A percentile compares a stretch with the other conserved stretches of the same genome.
Evolutionary conservation across 2,329 filamentous ascomycete species (phyloP).

Genomic region (Nigrospora oryzae): DNA sequence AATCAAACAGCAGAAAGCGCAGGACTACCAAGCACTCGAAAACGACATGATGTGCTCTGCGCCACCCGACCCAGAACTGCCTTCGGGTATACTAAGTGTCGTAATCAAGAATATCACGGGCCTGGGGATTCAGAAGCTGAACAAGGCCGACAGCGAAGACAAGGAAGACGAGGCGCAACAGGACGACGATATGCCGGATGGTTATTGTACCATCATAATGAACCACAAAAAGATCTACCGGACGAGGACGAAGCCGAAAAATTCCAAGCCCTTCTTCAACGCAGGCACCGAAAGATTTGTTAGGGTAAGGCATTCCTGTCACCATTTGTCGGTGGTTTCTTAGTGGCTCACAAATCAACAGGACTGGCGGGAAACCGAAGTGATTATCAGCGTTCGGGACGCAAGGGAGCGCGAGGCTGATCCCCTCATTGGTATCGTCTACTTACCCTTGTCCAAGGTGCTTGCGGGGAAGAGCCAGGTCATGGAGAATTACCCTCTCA

Average conservation of each 20-base stretch:
- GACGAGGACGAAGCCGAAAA: slow-evolving; percentile 70
- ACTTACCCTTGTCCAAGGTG: slow-evolving; percentile 54
- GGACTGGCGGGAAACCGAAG: slow-evolving; percentile 58
- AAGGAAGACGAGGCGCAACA: slow-evolving; percentile 50
- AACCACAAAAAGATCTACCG: slow-evolving; percentile 64
- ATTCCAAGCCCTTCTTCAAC: slow-evolving; percentile 71
- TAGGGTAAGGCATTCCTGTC: slow-evolving; percentile 16
- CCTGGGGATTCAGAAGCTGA: slow-evolving; percentile 51
- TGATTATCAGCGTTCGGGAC: slow-evolving; percentile 62
- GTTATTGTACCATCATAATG: slow-evolving; percentile 65
- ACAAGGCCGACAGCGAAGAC: slow-evolving; percentile 43
- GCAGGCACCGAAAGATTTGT: slow-evolving; percentile 67
- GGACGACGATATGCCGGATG: slow-evolving; percentile 55
- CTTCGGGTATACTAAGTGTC: slow-evolving; percentile 59
- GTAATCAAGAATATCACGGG: slow-evolving; percentile 68
- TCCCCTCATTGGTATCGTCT: slow-evolving; percentile 60
- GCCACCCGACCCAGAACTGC: slow-evolving; percentile 52
- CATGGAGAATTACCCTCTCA: slow-evolving; percentile 56
- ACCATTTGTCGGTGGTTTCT: too few relatives aligned
- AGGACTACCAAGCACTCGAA: slow-evolving; percentile 53
- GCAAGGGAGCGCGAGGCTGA: slow-evolving; percentile 62
- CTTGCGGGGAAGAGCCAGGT: slow-evolving; percentile 57
- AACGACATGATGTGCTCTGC: slow-evolving; percentile 61
- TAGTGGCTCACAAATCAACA: background rate
- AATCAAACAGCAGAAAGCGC: slow-evolving; percentile 57